Base-by-base conservation (phyloP, 164 flowering plant genomes). In the Dillenia turbinata region DNA sequence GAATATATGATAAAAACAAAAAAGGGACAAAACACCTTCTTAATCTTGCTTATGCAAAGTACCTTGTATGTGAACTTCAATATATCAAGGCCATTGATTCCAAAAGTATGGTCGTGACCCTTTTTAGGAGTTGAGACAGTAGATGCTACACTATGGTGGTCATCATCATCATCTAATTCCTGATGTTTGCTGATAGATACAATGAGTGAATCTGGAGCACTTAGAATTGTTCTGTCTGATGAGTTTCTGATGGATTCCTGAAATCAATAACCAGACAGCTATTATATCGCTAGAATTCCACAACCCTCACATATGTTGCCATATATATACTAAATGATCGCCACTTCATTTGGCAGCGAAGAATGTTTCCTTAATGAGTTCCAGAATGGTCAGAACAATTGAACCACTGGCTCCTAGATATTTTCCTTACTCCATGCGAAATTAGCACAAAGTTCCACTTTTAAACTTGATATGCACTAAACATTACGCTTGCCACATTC, bases 241-340 rank as follows among this genome's bases (percentile, higher is more conserved):
- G 99, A 95, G 62, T 92, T 88, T 69, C 88, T 78, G 55, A 95
- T 87, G 50, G 99, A 95, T 66, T 95, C 97, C 97, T 92, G 84
- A 14, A 69, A 45, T 24, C 47, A 70, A 65, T 8, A 74, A 60
- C 16, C 9, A 52, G 61, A 56, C 43, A 54, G 53, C n/a, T 17
- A 15, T 44, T 61, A 55, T 44, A 10, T 40, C 7, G 6, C 4
- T 33, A 4, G 40, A 33, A 33, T 33, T 33, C 40, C 40, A 26
- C 33, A 33, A 33, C 40, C 40, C 40, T 4, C 40, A 33, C 7
- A 5, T 33, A 33, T 33, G 40, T 33, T 4, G 5, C 40, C 40
- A 33, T 33, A 33, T 33, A 33, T 33, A 33, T 33, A 33, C 6
- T 33, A 33, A 4, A 33, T 33, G 40, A 33, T 33, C 0, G 40